These are phyloP conservation scores for Strigomonas culicis DNA, from an alignment of 208 protist species.

Conservation along the genomic window DNA sequence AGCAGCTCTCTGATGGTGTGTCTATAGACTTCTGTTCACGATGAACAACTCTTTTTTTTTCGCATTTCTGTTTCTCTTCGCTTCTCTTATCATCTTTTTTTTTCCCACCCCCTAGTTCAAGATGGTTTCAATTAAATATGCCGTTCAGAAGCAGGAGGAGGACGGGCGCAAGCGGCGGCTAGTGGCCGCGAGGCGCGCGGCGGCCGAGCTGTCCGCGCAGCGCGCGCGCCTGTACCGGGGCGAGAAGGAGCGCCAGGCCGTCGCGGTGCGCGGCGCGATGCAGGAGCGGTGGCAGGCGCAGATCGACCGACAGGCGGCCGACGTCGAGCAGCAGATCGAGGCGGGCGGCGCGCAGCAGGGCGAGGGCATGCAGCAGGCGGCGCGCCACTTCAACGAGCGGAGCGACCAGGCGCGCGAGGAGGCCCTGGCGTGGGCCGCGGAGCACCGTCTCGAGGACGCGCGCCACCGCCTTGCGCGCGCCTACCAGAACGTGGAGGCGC, in stretches of 20 bases:
- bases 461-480: constrained; percentile 48
- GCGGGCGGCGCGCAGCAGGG: constrained; percentile 20
- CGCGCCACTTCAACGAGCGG: constrained; percentile 8
- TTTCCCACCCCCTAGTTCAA: too few relatives aligned
- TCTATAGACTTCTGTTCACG: too few relatives aligned
- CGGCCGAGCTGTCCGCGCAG: constrained; percentile 31
- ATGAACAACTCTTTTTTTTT: too few relatives aligned
- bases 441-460: constrained; percentile 40
- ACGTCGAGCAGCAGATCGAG: constrained; percentile 28
- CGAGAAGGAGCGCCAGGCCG: constrained; percentile 38
- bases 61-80: too few relatives aligned
- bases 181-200: constrained; percentile 38
- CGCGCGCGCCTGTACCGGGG: constrained; percentile 41
- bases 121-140: constrained; percentile 9
- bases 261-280: constrained; percentile 24
- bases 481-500: not conserved
- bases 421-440: constrained; percentile 49
- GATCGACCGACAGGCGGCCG: constrained; percentile 16
- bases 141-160: constrained; percentile 35
- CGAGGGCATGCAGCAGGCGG: constrained; percentile 31
- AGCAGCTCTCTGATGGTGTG: too few relatives aligned
- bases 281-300: constrained; percentile 33
- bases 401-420: constrained; percentile 22
- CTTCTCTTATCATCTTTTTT: too few relatives aligned
- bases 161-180: constrained; percentile 48